Evolutionary conservation across 768 basidiomycete genomes (phyloP), one percentile per base, ranked within the genome.

Genomic region (Agaricus subrufescens): DNA sequence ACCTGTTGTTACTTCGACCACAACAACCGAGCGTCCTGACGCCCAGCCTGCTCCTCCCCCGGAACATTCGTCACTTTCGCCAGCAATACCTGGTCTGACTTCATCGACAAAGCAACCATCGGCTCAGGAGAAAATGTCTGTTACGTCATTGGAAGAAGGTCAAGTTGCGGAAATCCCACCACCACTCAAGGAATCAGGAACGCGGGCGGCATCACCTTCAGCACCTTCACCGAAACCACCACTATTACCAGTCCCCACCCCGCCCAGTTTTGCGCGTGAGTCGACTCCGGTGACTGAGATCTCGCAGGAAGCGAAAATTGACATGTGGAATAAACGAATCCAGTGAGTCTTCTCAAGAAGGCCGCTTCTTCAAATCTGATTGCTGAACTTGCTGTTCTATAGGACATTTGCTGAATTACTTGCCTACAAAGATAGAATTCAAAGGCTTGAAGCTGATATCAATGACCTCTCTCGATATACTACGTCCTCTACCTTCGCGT

Each of bases 251-350:
- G 50, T 43, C 29, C 58, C 50, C 15, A 58, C 60, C 1, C 46
- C 60, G 7, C 60, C 63, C 14, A 52, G 40, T 30, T 15, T 57
- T 1, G 52, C 59, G n/a, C 27, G 34, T 12, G 40, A 26, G 12
- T 5, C 52, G 29, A 30, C 50, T 26, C 19, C 14, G 4, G 6
- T 14, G 9, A 37, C 40, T 4, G 57, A 62, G 30, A 34, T 39
- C 23, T 46, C 43, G 6, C 30, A 48, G 12, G 59, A 57, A 30
- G 60, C 62, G 3, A 62, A 57, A 26, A 27, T 48, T 4, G 60
- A 58, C 14, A 38, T 58, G 30, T 66, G 64, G 60, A 58, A 56
- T 23, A 55, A 60, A 31, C 51, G 63, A 43, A 57, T 59, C 46
- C 63, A 58, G 63, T 63, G 15, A 27, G 61, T 49, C 3, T 37